phyloP scores from a whole-genome alignment of 2,329 filamentous ascomycete species.

The Colletotrichum sp. region DNA sequence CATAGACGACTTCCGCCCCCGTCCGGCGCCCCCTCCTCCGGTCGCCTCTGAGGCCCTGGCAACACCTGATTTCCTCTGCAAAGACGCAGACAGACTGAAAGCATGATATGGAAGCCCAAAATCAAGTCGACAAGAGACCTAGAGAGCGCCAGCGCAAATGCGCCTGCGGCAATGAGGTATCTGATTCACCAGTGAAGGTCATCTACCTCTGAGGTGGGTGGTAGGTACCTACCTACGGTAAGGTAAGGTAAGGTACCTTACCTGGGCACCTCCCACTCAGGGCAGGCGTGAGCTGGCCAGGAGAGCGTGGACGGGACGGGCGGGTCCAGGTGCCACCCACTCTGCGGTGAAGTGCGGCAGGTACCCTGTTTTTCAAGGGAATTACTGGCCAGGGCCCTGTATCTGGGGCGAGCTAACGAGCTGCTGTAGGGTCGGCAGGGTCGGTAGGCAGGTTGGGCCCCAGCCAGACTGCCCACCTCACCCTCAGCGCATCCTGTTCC shows the following conservation, averaged over 20 bases:
- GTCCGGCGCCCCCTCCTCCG: neutral
- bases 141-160: constrained; percentile 7
- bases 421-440: neutral
- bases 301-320: constrained; percentile 9
- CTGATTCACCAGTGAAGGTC: constrained; percentile 1
- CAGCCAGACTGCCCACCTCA: neutral
- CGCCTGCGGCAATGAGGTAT: constrained; percentile 14
- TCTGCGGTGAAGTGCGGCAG: constrained; percentile 12
- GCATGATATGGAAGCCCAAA: neutral
- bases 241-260: neutral
- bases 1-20: constrained; percentile 8
- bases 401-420: constrained; percentile 14
- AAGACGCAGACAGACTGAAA: neutral
- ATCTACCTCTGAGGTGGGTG: neutral
- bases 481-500: neutral
- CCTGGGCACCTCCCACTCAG: neutral
- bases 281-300: neutral
- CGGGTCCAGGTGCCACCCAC: constrained; percentile 18
- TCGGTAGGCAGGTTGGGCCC: neutral
- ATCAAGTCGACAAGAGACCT: neutral
- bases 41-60: neutral
- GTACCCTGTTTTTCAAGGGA: neutral
- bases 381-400: constrained; percentile 10
- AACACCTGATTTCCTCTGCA: neutral
- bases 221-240: neutral